A percentile compares a stretch with the other conserved stretches of the same genome.
These are phyloP conservation scores for Sordariomycetes sp. DNA, from an alignment of 2,329 filamentous ascomycete species.

Conservation along the genomic window DNA sequence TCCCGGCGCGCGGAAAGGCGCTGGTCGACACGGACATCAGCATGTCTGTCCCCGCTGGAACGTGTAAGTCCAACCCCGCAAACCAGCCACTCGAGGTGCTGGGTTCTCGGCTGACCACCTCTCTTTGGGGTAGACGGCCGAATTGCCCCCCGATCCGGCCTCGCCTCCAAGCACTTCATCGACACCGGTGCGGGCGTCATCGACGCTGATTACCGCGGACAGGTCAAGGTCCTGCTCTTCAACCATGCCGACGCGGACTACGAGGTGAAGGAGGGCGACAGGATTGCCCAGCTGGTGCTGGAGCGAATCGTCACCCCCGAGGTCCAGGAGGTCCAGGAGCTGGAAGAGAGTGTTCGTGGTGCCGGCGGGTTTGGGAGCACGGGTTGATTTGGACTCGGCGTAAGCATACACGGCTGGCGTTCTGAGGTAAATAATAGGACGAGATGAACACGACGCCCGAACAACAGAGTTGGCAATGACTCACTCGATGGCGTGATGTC, in stretches of 20 bases:
- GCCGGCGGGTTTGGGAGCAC: slow-evolving; percentile 90
- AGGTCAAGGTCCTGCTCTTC: slow-evolving; percentile 89
- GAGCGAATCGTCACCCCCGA: slow-evolving; percentile 93
- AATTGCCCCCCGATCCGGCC: slow-evolving; percentile 80
- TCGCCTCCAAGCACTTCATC: slow-evolving; percentile 90
- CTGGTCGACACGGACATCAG: slow-evolving; percentile 85
- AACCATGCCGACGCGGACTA: slow-evolving; percentile 84
- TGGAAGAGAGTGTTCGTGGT: slow-evolving; percentile 84
- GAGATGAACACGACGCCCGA: too few relatives aligned
- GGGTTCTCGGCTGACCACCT: not conserved
- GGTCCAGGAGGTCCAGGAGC: slow-evolving; percentile 75
- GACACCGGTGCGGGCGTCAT: slow-evolving; percentile 95
- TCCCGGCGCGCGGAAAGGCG: slow-evolving; percentile 74
- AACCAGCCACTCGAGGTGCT: not conserved
- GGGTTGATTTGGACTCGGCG: slow-evolving; percentile 27
- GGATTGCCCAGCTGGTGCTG: slow-evolving; percentile 84
- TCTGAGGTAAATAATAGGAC: not conserved
- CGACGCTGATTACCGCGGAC: slow-evolving; percentile 92
- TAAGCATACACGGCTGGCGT: not conserved
- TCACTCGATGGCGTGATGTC: not conserved
- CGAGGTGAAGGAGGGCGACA: slow-evolving; percentile 71
- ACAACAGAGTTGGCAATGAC: not conserved
- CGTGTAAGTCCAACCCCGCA: slow-evolving; percentile 52
- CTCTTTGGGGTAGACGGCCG: slow-evolving; percentile 59
- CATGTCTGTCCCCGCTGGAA: slow-evolving; percentile 82